Conservation (phyloP, 305 asterid genomes). For the Fraxinus nigra region DNA sequence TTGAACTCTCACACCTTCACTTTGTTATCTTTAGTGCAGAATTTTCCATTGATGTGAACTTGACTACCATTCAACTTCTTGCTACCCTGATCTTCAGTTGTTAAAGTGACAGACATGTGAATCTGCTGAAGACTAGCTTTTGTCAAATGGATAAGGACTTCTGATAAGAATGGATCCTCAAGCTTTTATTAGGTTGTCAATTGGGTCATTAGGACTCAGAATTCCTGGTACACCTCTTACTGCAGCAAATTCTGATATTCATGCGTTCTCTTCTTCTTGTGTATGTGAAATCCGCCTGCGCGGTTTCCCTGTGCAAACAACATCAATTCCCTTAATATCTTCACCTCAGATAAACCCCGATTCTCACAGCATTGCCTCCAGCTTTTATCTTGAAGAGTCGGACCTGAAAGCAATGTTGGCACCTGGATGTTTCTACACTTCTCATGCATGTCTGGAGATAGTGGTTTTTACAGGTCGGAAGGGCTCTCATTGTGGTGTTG, state of each 20-base stretch:
- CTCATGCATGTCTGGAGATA: conserved; percentile 73
- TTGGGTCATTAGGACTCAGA: conserved; percentile 79
- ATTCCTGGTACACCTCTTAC: conserved; percentile 42
- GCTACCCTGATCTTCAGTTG: conserved; percentile 21
- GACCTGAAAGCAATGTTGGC: conserved; percentile 67
- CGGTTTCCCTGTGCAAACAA: conserved; percentile 91
- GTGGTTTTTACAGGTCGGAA: conserved; percentile 72
- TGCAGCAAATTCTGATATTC: conserved; percentile 49
- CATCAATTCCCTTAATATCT: conserved; percentile 62
- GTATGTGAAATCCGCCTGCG: conserved; percentile 85
- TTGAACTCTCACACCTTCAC: not conserved
- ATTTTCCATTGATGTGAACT: conserved; percentile 4
- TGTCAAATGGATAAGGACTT: conserved; percentile 39
- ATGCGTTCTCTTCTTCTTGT: conserved; percentile 60
- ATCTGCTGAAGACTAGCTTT: conserved; percentile 14
- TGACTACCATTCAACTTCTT: conserved; percentile 15
- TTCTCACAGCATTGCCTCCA: conserved; percentile 59
- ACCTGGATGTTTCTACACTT: conserved; percentile 67
- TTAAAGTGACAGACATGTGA: conserved; percentile 25
- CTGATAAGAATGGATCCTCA: conserved; percentile 68
- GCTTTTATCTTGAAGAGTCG: conserved; percentile 84
- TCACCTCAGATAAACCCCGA: conserved; percentile 67
- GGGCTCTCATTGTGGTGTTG: conserved; percentile 75
- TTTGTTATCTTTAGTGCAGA: not conserved
- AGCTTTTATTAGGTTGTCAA: conserved; percentile 78